A percentile compares a stretch with the other conserved stretches of the same genome.
Conservation (phyloP, 352 stramenopile species). For the Peronospora farinosa region DNA sequence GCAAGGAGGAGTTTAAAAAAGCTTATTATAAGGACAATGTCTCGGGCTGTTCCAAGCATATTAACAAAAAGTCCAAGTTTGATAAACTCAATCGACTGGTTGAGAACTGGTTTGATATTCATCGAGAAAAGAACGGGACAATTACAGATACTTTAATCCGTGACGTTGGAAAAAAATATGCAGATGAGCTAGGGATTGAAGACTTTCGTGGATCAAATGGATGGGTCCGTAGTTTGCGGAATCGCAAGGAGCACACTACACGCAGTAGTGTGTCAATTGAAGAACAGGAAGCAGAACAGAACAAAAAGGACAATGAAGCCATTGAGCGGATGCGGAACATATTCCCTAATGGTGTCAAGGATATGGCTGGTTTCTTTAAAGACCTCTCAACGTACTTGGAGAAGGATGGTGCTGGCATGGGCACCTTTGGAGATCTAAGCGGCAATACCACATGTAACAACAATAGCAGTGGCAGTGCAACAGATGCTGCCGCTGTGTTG, state of each 20-base stretch:
- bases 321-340: constrained; percentile 64
- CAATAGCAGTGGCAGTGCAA: constrained; percentile 14
- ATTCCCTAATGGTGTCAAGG: constrained; percentile 67
- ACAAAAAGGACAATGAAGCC: constrained; percentile 67
- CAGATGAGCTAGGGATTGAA: constrained; percentile 62
- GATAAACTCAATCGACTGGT: constrained; percentile 76
- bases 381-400: constrained; percentile 68
- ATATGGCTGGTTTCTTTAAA: constrained; percentile 70
- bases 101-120: constrained; percentile 81
- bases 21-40: constrained; percentile 85
- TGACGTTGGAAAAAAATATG: constrained; percentile 65
- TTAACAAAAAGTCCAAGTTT: constrained; percentile 86
- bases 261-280: constrained; percentile 46
- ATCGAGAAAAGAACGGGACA: constrained; percentile 58
- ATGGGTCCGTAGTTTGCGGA: constrained; percentile 72
- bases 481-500: constrained; percentile 16
- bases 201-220: constrained; percentile 77
- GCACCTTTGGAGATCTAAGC: constrained; percentile 14
- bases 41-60: constrained; percentile 76
- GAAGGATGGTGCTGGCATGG: constrained; percentile 36
- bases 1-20: constrained; percentile 84
- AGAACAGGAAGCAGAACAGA: constrained; percentile 46
- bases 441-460: constrained; percentile 13
- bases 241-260: constrained; percentile 63
- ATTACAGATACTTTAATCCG: constrained; percentile 72